phyloP scores from a whole-genome alignment of 169 alveolate genomes.

The Eimeria maxima region DNA sequence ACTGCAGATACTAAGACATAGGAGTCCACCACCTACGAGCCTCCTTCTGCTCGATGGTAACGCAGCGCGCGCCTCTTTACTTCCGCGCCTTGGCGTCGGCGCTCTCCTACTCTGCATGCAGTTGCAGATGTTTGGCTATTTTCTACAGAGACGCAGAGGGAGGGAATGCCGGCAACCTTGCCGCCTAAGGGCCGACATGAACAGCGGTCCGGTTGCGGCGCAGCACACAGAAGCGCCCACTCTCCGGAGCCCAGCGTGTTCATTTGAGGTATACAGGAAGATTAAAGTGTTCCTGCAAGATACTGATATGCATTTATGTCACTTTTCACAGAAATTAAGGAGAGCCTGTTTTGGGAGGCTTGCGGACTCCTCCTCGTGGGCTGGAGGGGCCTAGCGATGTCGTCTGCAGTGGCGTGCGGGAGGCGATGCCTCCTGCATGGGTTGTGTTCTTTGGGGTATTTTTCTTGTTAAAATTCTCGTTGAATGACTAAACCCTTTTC shows the following conservation, averaged over 20 bases:
- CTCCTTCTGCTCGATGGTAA: no score
- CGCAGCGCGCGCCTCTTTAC: neutral
- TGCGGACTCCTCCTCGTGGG: neutral
- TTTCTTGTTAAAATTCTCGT: neutral
- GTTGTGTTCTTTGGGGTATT: neutral
- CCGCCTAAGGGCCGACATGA: neutral
- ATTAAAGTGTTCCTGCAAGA: neutral
- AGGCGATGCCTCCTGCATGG: neutral
- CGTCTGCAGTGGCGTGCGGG: constrained; percentile 16
- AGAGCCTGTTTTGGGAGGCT: neutral
- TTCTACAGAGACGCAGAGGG: neutral
- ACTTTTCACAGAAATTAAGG: neutral
- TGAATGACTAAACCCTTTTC: neutral
- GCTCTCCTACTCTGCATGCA: neutral
- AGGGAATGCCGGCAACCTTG: neutral
- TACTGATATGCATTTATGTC: no score
- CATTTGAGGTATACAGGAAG: neutral
- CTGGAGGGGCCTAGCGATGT: neutral
- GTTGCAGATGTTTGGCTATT: neutral
- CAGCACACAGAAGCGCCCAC: neutral
- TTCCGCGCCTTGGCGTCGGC: neutral
- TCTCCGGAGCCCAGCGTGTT: neutral
- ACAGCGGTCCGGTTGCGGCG: neutral
- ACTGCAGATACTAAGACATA: neutral
- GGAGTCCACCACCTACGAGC: no score